Conservation (phyloP, 352 stramenopile genomes). For the Phytophthora pini region DNA sequence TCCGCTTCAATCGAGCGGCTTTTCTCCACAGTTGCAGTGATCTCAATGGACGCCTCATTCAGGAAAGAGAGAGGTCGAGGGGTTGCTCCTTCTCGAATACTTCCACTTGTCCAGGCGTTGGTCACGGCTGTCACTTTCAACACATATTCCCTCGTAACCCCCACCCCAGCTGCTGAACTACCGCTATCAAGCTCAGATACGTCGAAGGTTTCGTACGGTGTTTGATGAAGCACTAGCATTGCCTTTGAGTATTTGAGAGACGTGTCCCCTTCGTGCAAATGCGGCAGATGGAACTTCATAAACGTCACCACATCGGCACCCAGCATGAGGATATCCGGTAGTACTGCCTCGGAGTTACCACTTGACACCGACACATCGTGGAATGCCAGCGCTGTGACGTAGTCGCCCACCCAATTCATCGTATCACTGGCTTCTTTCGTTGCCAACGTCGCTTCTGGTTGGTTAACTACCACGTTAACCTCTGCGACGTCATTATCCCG, state of each 20-base stretch:
- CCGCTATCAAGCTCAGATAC: constrained; percentile 30
- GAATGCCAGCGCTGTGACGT: constrained; percentile 54
- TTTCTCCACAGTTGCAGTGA: constrained; percentile 53
- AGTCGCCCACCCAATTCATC: constrained; percentile 63
- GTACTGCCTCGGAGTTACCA: constrained; percentile 10
- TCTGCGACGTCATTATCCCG: constrained; percentile 55
- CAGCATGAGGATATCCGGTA: constrained; percentile 61
- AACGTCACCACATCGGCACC: constrained; percentile 48
- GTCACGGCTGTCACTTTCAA: constrained; percentile 57
- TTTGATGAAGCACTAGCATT: constrained; percentile 57
- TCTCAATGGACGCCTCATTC: constrained; percentile 34
- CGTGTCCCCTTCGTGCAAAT: constrained; percentile 56
- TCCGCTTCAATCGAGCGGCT: constrained; percentile 58
- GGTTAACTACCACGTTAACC: constrained; percentile 47
- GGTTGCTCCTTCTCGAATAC: constrained; percentile 20
- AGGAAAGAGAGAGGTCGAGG: constrained; percentile 37
- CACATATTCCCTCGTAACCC: constrained; percentile 55
- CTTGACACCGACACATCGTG: constrained; percentile 57
- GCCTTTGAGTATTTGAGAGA: constrained; percentile 40
- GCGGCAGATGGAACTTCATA: constrained; percentile 78
- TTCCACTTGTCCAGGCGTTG: constrained; percentile 51
- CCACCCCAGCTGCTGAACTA: constrained; percentile 12
- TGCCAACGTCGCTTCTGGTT: constrained; percentile 41
- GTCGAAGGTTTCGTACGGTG: constrained; percentile 77
- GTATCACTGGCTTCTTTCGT: constrained; percentile 53